Evolutionary conservation across 495 filamentous ascomycete species (phyloP), one percentile per base, ranked within the genome.

Genomic region (Neurospora sp.): DNA sequence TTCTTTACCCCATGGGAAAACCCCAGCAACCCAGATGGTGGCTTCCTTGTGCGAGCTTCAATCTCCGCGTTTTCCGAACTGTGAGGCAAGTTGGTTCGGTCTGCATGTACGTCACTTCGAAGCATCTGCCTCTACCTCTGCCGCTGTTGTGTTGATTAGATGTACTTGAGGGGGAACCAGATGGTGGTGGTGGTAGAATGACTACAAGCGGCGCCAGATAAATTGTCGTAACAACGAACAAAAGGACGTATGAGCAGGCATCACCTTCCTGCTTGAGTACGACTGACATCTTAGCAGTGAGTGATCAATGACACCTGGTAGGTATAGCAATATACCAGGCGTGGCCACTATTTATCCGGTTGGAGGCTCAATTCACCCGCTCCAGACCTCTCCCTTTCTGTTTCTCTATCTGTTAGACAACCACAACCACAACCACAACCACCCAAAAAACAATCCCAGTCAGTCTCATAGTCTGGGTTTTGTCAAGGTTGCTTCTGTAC

Each of bases 281-380:
- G 0, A 40, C 11, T 16, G 69, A 71, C 35, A 74, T 75, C 71
- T 37, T 78, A 48, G 75, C 4, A 35, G 23, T 35, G 3, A 27
- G 1, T 16, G 27, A 1, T n/a, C n/a, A n/a, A n/a, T 18, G 27
- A 0, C 12, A 66, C 14, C 54, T 35, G 27, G 14, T 18, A 66
- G 35, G 54, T 66, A 66, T 10, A 66, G 54, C 54, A 66, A 66
- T 66, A 66, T 66, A 66, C 14, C 27, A 35, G 74, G 31, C 18
- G 27, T 70, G 75, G 62, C 54, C 46, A 72, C 16, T 20, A 62
- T 77, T 78, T 79, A 78, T 66, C 75, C 77, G 77, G 54, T 66
- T 66, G 77, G 71, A 72, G 70, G 70, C 72, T 72, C 74, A 75
- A 76, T 75, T 39, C 54, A 48, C n/a, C 69, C 39, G 23, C 7